Conservation (phyloP, 345 rosid genomes). For the Murraya paniculata region DNA sequence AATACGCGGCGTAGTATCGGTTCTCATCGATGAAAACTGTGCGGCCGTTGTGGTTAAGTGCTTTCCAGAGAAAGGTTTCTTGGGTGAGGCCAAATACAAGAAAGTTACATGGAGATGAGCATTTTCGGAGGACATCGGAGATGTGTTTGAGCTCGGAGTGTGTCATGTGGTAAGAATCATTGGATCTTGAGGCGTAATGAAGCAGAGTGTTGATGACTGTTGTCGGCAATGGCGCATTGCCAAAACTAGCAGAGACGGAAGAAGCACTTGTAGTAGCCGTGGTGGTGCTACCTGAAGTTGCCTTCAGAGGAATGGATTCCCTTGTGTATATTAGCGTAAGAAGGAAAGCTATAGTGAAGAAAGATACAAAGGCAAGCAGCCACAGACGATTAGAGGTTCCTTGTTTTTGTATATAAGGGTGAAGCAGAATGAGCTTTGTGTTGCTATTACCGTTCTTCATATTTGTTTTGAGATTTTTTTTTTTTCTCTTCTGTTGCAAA, state of each 20-base stretch:
- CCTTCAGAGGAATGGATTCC: constrained; percentile 41
- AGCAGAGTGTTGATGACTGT: constrained; percentile 71
- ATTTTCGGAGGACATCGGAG: constrained; percentile 75
- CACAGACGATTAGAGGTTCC: constrained; percentile 76
- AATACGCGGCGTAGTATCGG: constrained; percentile 89
- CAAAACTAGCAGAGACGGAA: constrained; percentile 23
- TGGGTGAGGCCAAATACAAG: constrained; percentile 87
- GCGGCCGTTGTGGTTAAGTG: constrained; percentile 83
- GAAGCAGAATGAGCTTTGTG: constrained; percentile 90
- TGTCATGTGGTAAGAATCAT: constrained; percentile 75
- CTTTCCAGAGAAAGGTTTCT: constrained; percentile 94
- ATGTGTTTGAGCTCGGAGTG: constrained; percentile 70
- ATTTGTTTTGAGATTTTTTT: neutral
- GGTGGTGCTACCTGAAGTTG: constrained; percentile 25
- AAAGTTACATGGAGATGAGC: constrained; percentile 82
- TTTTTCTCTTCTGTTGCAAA: neutral
- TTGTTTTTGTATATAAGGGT: constrained; percentile 91
- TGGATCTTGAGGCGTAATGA: constrained; percentile 80
- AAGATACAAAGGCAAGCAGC: constrained; percentile 78
- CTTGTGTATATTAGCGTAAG: constrained; percentile 75
- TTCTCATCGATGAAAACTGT: constrained; percentile 91
- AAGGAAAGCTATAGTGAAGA: constrained; percentile 83
- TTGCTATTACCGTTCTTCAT: constrained; percentile 74
- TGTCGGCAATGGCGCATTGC: constrained; percentile 47
- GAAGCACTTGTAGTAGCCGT: constrained; percentile 10